These are phyloP conservation scores for Phytophthora agathidicida DNA, from an alignment of 352 stramenopile genomes.

Conservation along the genomic window DNA sequence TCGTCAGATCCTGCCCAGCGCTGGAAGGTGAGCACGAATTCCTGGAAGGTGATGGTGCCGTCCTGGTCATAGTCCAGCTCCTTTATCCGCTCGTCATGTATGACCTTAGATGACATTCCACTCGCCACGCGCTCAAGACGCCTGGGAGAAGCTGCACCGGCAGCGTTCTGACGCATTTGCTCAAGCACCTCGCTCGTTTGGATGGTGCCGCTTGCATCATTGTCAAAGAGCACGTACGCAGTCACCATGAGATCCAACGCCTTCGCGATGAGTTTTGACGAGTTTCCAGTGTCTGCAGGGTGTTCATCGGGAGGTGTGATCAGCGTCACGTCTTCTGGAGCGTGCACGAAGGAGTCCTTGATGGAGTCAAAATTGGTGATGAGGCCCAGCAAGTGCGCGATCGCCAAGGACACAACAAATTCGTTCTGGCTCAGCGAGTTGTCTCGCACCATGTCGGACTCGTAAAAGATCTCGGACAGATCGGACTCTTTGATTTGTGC, in stretches of 20 bases:
- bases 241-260: constrained; percentile 85
- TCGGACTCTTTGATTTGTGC: constrained; percentile 73
- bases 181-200: constrained; percentile 74
- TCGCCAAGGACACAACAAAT: constrained; percentile 85
- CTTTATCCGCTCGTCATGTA: constrained; percentile 81
- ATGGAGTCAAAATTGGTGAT: constrained; percentile 78
- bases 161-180: constrained; percentile 66
- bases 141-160: constrained; percentile 28
- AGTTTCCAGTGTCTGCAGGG: constrained; percentile 33
- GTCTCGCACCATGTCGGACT: constrained; percentile 90
- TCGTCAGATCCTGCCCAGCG: constrained; percentile 81
- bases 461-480: constrained; percentile 84
- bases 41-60: constrained; percentile 89
- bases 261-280: constrained; percentile 64
- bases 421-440: constrained; percentile 87
- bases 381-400: constrained; percentile 81
- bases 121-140: constrained; percentile 61
- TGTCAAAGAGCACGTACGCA: constrained; percentile 87
- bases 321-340: constrained; percentile 45
- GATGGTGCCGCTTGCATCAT: constrained; percentile 83
- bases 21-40: constrained; percentile 90
- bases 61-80: constrained; percentile 89
- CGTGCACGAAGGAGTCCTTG: constrained; percentile 35
- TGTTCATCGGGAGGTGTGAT: constrained; percentile 30
- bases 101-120: constrained; percentile 61